These are phyloP conservation scores for Arxiozyma heterogenica DNA, from an alignment of 1,139 yeast genomes.

Conservation along the genomic window DNA sequence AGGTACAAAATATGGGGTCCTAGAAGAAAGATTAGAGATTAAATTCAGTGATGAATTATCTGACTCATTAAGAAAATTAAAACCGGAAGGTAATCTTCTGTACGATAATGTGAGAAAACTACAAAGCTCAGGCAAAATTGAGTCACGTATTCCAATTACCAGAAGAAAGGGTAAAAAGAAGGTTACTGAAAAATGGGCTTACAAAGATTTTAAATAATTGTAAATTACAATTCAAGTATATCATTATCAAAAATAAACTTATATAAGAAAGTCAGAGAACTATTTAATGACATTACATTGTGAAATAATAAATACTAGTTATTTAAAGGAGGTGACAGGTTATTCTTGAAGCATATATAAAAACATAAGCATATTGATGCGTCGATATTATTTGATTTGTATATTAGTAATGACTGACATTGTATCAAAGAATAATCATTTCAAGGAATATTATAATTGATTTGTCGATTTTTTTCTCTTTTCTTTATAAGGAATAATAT, in stretches of 20 bases:
- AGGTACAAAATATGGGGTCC: slow-evolving; percentile 47
- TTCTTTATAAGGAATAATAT: neutral
- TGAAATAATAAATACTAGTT: too few relatives aligned
- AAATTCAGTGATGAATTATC: slow-evolving; percentile 84
- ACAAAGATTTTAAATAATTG: slow-evolving; percentile 67
- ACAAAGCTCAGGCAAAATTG: slow-evolving; percentile 80
- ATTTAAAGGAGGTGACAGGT: too few relatives aligned
- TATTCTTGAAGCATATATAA: too few relatives aligned
- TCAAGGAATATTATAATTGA: too few relatives aligned
- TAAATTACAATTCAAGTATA: neutral
- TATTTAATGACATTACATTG: too few relatives aligned
- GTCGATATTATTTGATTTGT: neutral
- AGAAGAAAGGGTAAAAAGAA: slow-evolving; percentile 60
- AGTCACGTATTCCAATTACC: slow-evolving; percentile 68
- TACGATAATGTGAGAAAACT: slow-evolving; percentile 74
- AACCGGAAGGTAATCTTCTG: slow-evolving; percentile 83
- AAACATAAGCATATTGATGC: too few relatives aligned
- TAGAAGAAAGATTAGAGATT: slow-evolving; percentile 67
- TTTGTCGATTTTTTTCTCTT: too few relatives aligned
- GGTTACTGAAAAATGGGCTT: slow-evolving; percentile 85
- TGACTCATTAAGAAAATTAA: slow-evolving; percentile 72
- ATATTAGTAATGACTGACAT: neutral
- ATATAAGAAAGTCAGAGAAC: neutral
- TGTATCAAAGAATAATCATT: neutral
- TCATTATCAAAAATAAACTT: neutral